Base-by-base conservation (phyloP, 164 flowering plant genomes). In the Vitis cinerea region DNA sequence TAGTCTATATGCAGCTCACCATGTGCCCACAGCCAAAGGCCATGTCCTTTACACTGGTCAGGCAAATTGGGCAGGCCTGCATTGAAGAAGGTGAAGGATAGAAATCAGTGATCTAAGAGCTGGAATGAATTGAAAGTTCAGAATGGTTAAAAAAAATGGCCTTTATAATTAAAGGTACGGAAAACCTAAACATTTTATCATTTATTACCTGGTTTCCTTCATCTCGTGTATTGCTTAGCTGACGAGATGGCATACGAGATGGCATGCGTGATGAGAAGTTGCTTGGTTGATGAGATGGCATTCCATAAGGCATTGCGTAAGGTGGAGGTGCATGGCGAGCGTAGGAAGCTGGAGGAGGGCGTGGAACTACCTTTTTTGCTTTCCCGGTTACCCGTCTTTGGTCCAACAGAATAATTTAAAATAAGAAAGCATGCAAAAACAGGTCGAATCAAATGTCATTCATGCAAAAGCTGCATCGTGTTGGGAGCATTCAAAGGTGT, bases 11-110 rank as follows among this genome's bases (percentile, higher is more conserved):
- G 58, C 8, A 64, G 60, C 85, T 77, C 68, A 88, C 92, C 89
- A 72, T 54, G 78, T 88, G 90, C 9, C 90, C 90, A 64, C 92
- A 86, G 49, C 77, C 77, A 51, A 88, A 88, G 53, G 92, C 92
- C 84, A 85, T 31, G 79, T 88, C 84, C 67, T 79, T 82, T 15
- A 57, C 68, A 68, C 79, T 85, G 9, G 84, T 81, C 59, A 85
- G 75, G 78, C 92, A 88, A 65, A 88, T 74, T 19, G 90, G 83
- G 74, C 92, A 88, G 7, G 50, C 78, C 84, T 81, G 30, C 63
- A 73, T 71, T 72, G 62, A 54, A 61, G 52, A 17, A 14, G 49
- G 37, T 51, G 10, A 27, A 30, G 23, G 59, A 10, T 61, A 57
- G 16, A 69, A 19, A 11, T 59, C 16, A 52, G 53, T 10, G 12